Evolutionary conservation across 2,329 filamentous ascomycete genomes (phyloP).

Genomic region (Emergomyces africanus): DNA sequence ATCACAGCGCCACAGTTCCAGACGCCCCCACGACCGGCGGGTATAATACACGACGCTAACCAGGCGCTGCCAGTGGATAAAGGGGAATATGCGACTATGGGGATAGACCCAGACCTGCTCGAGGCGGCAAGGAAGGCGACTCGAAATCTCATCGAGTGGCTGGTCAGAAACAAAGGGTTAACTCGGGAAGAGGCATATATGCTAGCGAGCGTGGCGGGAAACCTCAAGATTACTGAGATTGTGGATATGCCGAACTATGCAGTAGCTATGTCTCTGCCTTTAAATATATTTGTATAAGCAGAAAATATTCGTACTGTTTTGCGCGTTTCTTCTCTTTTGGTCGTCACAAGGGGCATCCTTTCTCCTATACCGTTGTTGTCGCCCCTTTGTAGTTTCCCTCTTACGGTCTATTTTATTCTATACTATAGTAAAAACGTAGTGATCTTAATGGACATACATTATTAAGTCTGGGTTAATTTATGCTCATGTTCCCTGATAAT

Average conservation of each 20-base stretch:
- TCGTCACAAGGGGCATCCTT: background rate
- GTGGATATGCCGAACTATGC: slow-evolving; percentile 44
- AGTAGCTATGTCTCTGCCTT: slow-evolving; percentile 37
- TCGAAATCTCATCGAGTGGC: slow-evolving; percentile 37
- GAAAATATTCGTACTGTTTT: too few species aligned
- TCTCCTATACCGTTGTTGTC: too few species aligned
- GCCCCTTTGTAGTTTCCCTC: too few species aligned
- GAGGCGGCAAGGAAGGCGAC: slow-evolving; percentile 39
- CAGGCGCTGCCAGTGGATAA: slow-evolving; percentile 16
- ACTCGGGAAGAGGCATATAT: slow-evolving; percentile 40
- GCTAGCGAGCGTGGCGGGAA: slow-evolving; percentile 37
- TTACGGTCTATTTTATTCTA: too few species aligned
- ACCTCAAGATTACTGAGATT: slow-evolving; percentile 40
- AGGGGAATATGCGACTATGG: slow-evolving; percentile 36
- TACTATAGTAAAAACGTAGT: too few species aligned
- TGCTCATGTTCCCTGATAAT: too few species aligned
- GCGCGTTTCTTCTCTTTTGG: background rate
- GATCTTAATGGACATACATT: too few species aligned
- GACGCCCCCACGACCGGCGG: slow-evolving; percentile 19
- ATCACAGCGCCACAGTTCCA: slow-evolving; percentile 38
- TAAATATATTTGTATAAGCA: slow-evolving; percentile 39
- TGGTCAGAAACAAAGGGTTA: slow-evolving; percentile 35
- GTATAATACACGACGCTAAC: slow-evolving; percentile 13
- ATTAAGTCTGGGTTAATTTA: too few species aligned
- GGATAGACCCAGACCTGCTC: slow-evolving; percentile 35